Percentiles rank a stretch among this genome's conserved stretches.
Conservation (phyloP, 1,139 yeast species). For the Suhomyces kunorum region DNA sequence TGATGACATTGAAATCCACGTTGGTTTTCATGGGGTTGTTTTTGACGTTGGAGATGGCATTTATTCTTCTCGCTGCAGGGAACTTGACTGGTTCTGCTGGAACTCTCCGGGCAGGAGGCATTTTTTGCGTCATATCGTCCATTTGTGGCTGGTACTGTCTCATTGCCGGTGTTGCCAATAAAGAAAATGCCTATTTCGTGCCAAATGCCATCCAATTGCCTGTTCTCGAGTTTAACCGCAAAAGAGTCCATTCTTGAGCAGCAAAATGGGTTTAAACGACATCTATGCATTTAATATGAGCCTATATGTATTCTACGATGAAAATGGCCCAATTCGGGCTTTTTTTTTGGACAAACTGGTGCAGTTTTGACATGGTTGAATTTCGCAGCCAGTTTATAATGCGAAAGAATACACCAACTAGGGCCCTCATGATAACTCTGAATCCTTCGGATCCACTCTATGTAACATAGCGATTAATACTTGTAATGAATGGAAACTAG, state of each 20-base stretch:
- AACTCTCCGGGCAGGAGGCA: constrained; percentile 45
- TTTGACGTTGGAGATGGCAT: constrained; percentile 6
- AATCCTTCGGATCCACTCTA: no score
- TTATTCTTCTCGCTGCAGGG: constrained; percentile 33
- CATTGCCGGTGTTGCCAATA: constrained; percentile 37
- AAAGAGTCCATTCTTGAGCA: background rate
- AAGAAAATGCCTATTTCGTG: constrained; percentile 32
- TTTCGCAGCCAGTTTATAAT: no score
- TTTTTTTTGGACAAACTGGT: no score
- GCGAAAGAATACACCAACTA: no score
- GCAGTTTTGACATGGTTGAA: no score
- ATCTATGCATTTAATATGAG: no score
- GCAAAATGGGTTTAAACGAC: no score
- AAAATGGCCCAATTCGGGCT: no score
- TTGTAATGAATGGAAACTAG: no score
- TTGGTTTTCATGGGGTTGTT: constrained; percentile 30
- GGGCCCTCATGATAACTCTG: no score
- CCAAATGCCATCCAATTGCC: constrained; percentile 2
- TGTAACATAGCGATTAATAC: no score
- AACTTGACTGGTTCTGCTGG: constrained; percentile 34
- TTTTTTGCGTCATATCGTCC: constrained; percentile 41
- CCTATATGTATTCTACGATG: no score
- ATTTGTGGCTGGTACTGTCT: constrained; percentile 45
- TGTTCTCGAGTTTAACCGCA: background rate
- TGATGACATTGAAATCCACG: constrained; percentile 47